Percentiles rank a stretch among this genome's conserved stretches.
These are phyloP conservation scores for Pholiota microspora DNA, from an alignment of 768 basidiomycete species.

Conservation along the genomic window DNA sequence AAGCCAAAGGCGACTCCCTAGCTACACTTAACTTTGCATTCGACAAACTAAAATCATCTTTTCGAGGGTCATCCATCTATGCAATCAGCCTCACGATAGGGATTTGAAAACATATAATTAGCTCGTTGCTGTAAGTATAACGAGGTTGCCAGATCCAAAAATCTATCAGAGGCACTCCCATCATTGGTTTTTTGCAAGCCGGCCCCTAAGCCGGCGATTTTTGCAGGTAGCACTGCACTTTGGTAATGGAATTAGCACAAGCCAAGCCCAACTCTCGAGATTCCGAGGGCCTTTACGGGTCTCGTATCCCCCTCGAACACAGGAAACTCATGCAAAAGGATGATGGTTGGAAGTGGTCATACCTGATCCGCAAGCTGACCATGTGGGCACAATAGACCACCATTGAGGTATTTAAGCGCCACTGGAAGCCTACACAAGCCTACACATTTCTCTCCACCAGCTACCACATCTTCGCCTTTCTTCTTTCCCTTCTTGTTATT, in stretches of 20 bases:
- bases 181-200: neutral
- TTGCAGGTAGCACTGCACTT: neutral
- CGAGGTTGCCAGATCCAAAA: neutral
- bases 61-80: no score
- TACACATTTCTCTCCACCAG: neutral
- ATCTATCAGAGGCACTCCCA: neutral
- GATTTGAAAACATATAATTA: neutral
- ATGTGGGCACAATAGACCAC: neutral
- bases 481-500: conserved; percentile 1
- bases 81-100: neutral
- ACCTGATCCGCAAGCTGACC: neutral
- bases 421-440: neutral
- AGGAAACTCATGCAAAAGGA: neutral
- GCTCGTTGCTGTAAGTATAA: neutral
- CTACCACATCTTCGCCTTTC: conserved; percentile 1
- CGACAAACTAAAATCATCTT: no score
- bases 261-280: neutral
- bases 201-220: neutral
- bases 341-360: neutral
- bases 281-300: neutral
- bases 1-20: no score
- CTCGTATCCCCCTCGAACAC: neutral
- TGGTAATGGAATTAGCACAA: neutral
- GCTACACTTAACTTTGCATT: no score
- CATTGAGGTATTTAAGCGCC: neutral